Percentiles rank a stretch among this genome's conserved stretches.
Evolutionary conservation across 1,284 basidiomycete species (phyloP).

Genomic region (Trichosporon faecale): DNA sequence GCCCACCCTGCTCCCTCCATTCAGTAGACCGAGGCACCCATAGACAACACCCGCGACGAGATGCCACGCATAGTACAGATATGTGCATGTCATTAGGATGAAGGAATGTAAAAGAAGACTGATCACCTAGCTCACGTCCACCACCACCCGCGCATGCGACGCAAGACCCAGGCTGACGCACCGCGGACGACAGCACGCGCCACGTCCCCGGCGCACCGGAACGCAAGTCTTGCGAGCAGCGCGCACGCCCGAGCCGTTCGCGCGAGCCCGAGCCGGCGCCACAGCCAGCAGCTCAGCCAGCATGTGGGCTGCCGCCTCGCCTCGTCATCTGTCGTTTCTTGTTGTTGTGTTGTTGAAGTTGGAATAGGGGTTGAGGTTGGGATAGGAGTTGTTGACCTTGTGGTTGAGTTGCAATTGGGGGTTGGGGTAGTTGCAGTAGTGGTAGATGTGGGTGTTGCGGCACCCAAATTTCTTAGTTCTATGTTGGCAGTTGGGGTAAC

Average conservation of each 20-base stretch:
- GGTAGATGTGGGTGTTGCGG: not conserved
- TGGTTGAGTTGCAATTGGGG: not conserved
- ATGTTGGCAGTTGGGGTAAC: not conserved
- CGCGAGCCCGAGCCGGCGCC: not conserved
- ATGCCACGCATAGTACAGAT: not conserved
- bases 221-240: not conserved
- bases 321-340: not conserved
- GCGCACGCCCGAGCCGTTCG: not conserved
- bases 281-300: not conserved
- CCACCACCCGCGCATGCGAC: not conserved
- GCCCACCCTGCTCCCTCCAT: no score
- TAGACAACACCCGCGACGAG: not conserved
- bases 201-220: not conserved
- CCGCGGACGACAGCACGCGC: not conserved
- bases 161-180: not conserved
- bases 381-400: not conserved
- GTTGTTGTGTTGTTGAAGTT: not conserved
- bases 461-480: not conserved
- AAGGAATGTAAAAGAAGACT: not conserved
- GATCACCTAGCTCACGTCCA: not conserved
- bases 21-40: not conserved
- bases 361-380: not conserved
- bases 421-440: not conserved
- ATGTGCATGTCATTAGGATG: conserved; percentile 2
- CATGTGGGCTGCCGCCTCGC: no score